A percentile compares a stretch with the other conserved stretches of the same genome.
Evolutionary conservation across 1,139 yeast species (phyloP).

Genomic region (Saccharomyces hybrid): DNA sequence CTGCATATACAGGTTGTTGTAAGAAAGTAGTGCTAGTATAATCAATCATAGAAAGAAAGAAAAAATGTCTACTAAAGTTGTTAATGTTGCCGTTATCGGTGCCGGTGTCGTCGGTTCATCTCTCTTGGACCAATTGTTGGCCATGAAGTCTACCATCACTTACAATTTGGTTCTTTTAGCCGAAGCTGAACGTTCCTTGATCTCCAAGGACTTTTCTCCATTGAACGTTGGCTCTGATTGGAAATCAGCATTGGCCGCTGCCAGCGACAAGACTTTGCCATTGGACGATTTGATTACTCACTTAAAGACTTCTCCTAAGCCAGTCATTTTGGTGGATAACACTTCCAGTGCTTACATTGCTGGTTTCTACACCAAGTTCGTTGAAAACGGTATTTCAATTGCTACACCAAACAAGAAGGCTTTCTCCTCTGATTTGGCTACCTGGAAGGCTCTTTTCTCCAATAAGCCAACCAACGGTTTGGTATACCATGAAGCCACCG

Average conservation of each 20-base stretch:
- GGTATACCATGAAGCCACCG: conserved; percentile 97
- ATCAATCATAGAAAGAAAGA: neutral
- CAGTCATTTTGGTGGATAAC: conserved; percentile 85
- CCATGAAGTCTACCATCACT: conserved; percentile 39
- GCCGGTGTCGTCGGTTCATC: conserved; percentile 96
- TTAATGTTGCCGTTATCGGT: conserved; percentile 46
- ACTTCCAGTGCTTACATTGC: conserved; percentile 81
- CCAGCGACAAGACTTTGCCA: conserved; percentile 47
- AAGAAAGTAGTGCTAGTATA: neutral
- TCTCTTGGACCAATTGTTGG: conserved; percentile 64
- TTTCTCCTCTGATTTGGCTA: conserved; percentile 67
- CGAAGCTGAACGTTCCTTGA: conserved; percentile 60
- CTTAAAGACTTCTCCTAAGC: conserved; percentile 59
- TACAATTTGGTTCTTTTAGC: conserved; percentile 80
- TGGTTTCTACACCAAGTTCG: conserved; percentile 62
- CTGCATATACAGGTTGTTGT: too few species aligned
- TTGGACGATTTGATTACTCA: conserved; percentile 52
- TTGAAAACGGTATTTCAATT: conserved; percentile 74
- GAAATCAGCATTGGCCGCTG: conserved; percentile 41
- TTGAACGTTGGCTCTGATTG: conserved; percentile 52
- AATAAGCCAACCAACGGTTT: conserved; percentile 51
- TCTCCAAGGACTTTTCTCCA: conserved; percentile 62
- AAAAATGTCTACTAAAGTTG: conserved; percentile 23
- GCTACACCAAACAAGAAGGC: conserved; percentile 99
- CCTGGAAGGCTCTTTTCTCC: conserved; percentile 72